These are phyloP conservation scores for Nicotiana attenuata DNA, from an alignment of 257 asterid species.

Conservation along the genomic window DNA sequence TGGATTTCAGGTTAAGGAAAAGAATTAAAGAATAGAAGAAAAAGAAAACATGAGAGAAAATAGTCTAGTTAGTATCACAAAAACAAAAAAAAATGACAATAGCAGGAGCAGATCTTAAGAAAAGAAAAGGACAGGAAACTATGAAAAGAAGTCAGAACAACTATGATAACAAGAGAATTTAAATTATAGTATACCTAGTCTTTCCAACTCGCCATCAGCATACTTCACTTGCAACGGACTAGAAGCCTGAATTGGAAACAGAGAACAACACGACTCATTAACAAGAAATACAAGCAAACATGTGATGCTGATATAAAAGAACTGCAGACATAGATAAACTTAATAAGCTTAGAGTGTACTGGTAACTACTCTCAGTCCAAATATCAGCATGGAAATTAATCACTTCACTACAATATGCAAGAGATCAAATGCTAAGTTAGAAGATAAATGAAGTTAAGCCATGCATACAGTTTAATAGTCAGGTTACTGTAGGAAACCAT, in stretches of 20 bases:
- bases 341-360: neutral
- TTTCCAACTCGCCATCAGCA: slow-evolving; percentile 99
- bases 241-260: slow-evolving; percentile 73
- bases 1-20: slow-evolving; percentile 23
- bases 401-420: neutral
- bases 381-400: neutral
- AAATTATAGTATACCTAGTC: slow-evolving; percentile 65
- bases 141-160: slow-evolving; percentile 6
- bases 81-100: slow-evolving; percentile 5
- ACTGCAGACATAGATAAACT: neutral
- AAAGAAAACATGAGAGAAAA: slow-evolving; percentile 13
- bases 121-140: neutral
- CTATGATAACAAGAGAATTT: slow-evolving; percentile 12
- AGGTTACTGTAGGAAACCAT: neutral
- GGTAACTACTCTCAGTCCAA: neutral
- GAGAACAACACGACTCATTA: slow-evolving; percentile 26
- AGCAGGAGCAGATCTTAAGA: neutral
- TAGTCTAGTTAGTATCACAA: neutral
- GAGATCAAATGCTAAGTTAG: neutral
- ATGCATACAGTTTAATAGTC: neutral
- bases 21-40: slow-evolving; percentile 3
- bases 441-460: neutral
- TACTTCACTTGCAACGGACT: slow-evolving; percentile 96
- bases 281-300: slow-evolving; percentile 25
- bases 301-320: neutral